phyloP scores from a whole-genome alignment of 176 grass and related monocot genomes.

The Phragmites australis region DNA sequence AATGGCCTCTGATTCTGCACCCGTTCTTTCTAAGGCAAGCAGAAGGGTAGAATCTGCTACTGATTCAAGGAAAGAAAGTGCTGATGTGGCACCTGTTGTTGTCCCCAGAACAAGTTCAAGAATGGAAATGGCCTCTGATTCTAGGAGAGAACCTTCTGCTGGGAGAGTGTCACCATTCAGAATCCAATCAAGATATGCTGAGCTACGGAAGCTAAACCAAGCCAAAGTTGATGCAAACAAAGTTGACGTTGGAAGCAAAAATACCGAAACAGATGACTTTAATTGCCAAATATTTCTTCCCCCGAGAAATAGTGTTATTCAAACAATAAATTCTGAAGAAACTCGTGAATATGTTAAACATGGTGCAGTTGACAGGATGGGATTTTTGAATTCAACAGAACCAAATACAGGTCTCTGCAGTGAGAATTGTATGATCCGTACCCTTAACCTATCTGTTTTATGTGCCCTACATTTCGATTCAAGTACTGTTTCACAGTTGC shows the following conservation, averaged over 20 bases:
- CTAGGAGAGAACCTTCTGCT: slow-evolving; percentile 66
- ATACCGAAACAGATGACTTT: slow-evolving; percentile 54
- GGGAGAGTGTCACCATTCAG: slow-evolving; percentile 58
- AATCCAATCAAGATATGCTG: slow-evolving; percentile 62
- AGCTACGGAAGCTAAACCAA: slow-evolving; percentile 47
- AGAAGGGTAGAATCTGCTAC: slow-evolving; percentile 47
- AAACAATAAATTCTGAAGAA: slow-evolving; percentile 60
- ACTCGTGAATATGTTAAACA: slow-evolving; percentile 47
- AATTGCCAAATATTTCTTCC: slow-evolving; percentile 60
- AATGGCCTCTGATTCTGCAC: slow-evolving; percentile 52
- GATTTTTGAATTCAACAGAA: slow-evolving; percentile 46
- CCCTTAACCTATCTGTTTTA: slow-evolving; percentile 28
- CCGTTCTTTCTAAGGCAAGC: slow-evolving; percentile 49
- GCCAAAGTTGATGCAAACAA: slow-evolving; percentile 52
- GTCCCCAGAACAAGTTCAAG: slow-evolving; percentile 65
- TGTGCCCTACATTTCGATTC: slow-evolving; percentile 20
- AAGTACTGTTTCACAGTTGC: slow-evolving; percentile 4
- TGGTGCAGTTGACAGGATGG: slow-evolving; percentile 34
- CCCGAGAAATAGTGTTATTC: slow-evolving; percentile 55
- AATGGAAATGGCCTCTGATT: slow-evolving; percentile 62
- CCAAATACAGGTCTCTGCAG: slow-evolving; percentile 52
- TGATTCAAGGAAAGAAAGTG: slow-evolving; percentile 63
- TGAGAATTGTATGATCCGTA: slow-evolving; percentile 70
- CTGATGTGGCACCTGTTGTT: slow-evolving; percentile 53
- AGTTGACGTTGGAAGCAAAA: slow-evolving; percentile 52